phyloP scores from a whole-genome alignment of 2,329 filamentous ascomycete genomes.

The Hirsutella rhossiliensis region DNA sequence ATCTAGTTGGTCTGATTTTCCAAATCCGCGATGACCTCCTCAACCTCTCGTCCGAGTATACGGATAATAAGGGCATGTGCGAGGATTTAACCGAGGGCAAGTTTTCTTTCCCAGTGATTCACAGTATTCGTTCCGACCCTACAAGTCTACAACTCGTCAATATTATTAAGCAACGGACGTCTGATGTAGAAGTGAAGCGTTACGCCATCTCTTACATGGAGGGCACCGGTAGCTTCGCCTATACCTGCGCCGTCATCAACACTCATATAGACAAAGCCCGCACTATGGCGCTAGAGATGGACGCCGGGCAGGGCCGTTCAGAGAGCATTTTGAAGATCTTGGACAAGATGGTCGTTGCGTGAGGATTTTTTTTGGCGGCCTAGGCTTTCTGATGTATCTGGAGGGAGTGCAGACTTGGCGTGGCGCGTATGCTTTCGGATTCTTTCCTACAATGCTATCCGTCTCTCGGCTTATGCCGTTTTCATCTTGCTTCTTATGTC shows the following conservation, averaged over 20 bases:
- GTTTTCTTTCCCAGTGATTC: constrained; percentile 92
- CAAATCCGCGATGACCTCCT: constrained; percentile 91
- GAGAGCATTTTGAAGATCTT: constrained; percentile 52
- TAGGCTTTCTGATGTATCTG: too few species aligned
- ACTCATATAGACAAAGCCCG: constrained; percentile 53
- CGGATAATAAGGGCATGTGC: constrained; percentile 81
- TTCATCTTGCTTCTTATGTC: too few species aligned
- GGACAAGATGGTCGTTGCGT: constrained; percentile 44
- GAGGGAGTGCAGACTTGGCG: too few species aligned
- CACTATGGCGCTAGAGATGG: constrained; percentile 50
- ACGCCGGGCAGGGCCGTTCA: constrained; percentile 44
- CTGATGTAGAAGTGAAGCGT: constrained; percentile 74
- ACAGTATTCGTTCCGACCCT: constrained; percentile 71
- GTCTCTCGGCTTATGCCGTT: too few species aligned
- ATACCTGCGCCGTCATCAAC: constrained; percentile 57
- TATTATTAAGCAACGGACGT: constrained; percentile 82
- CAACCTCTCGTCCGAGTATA: constrained; percentile 74
- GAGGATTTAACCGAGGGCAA: constrained; percentile 96
- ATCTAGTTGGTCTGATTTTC: constrained; percentile 73
- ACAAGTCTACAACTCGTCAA: constrained; percentile 73
- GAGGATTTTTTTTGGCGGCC: too few species aligned
- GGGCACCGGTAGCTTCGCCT: constrained; percentile 76
- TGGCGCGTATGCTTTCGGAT: too few species aligned
- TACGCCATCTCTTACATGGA: constrained; percentile 92
- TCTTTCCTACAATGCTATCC: too few species aligned